Evolutionary conservation across 2,329 filamentous ascomycete genomes (phyloP), one percentile per base, ranked within the genome.

Genomic region (Pseudogymnoascus destructans): DNA sequence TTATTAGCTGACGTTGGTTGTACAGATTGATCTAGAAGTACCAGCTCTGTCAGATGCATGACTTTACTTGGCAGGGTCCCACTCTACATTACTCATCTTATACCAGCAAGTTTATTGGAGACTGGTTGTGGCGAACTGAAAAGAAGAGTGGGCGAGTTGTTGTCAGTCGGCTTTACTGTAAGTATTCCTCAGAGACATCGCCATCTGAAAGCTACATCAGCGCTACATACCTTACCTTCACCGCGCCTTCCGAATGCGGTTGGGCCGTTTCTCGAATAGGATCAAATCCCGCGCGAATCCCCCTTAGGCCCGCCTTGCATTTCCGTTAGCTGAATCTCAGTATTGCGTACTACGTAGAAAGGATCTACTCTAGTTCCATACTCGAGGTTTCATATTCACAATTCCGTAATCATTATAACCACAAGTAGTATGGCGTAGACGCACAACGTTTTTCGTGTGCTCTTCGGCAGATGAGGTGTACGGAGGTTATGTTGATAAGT

Each of bases 41-140:
- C 25, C 3, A 17, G 25, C 46, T 52, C 46, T 19, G 46, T 52
- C 46, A 30, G 46, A 30, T 25, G 9, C 46, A 52, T 17, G 25
- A 5, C 46, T 32, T 25, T 13, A 32, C n/a, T 52, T 32, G 25
- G 46, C 46, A 5, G 23, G 30, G n/a, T 52, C 46, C 46, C 46
- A 52, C 46, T n/a, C 21, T 30, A 52, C 46, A 52, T 52, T 52
- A 52, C 32, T 52, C 46, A 52, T 9, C 46, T 13, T 52, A 19
- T 30, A 30, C 8, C n/a, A 8, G 25, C n/a, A 27, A 19, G n/a
- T 30, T 52, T 19, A 52, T 52, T 52, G 46, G 46, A 52, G 46
- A 5, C n/a, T 19, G 23, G 25, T 52, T 11, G 46, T 52, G 46
- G n/a, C 25, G 46, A 52, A 52, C 21, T 17, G 25, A 30, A 30